Evolutionary conservation across 306 rosid genomes (phyloP).

Genomic region (Pyrus bretschneideri): DNA sequence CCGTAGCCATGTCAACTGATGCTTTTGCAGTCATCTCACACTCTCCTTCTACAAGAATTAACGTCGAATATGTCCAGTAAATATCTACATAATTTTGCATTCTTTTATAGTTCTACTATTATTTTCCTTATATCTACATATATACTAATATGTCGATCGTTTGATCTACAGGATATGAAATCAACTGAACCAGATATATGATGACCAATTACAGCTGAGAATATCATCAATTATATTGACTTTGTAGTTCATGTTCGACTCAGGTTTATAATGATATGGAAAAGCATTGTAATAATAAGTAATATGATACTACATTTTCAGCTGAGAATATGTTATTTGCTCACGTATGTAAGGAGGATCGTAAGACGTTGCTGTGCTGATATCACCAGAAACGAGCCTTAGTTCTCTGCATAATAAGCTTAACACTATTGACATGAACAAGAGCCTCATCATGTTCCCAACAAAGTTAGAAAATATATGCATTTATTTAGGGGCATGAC

Average conservation of each 20-base stretch:
- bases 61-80: conserved; percentile 57
- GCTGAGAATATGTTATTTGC: not conserved
- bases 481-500: not conserved
- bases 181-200: not conserved
- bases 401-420: not conserved
- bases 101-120: not conserved
- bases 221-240: not conserved
- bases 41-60: conserved; percentile 31
- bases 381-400: conserved; percentile 17
- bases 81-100: not conserved
- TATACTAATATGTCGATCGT: not conserved
- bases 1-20: conserved; percentile 39
- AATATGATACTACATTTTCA: no score
- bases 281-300: no score
- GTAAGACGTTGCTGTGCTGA: conserved; percentile 48
- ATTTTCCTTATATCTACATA: not conserved
- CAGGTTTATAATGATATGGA: not conserved
- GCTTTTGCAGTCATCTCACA: conserved; percentile 54
- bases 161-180: not conserved
- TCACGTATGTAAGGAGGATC: conserved; percentile 57
- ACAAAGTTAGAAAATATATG: not conserved
- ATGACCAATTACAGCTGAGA: not conserved
- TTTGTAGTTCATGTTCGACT: not conserved
- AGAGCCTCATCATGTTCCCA: not conserved
- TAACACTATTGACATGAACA: not conserved